Conservation (phyloP, 2,329 filamentous ascomycete species). For the Phialocephala subalpina region DNA sequence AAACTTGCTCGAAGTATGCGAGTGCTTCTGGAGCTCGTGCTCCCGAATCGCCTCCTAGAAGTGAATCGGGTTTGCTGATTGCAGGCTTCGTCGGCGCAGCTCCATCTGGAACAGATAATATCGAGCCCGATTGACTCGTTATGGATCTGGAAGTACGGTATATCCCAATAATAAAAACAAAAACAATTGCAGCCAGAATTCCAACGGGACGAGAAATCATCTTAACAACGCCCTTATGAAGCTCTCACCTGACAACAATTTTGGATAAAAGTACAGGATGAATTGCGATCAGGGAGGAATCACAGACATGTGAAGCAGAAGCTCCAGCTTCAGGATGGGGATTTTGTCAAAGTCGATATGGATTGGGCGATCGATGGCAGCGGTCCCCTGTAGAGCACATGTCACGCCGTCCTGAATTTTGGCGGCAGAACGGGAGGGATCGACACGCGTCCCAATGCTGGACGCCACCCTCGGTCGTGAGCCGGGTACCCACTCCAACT, state of each 20-base stretch:
- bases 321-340: conserved; percentile 4
- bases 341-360: background rate
- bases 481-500: background rate
- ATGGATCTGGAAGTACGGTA: background rate
- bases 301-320: background rate
- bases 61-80: background rate
- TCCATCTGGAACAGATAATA: background rate
- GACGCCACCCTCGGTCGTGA: background rate
- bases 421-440: background rate
- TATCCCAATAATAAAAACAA: conserved; percentile 1
- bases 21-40: background rate
- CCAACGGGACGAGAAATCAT: conserved; percentile 5
- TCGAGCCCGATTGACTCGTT: background rate
- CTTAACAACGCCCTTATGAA: background rate
- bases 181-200: background rate
- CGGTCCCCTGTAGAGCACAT: background rate
- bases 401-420: background rate
- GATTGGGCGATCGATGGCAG: background rate
- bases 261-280: conserved; percentile 8
- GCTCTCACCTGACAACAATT: background rate
- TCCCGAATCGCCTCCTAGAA: background rate
- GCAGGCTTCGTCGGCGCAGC: background rate
- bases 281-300: background rate
- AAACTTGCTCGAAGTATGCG: conserved; percentile 45
- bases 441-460: background rate